These are phyloP conservation scores for Spatholobus suberectus DNA, from an alignment of 306 rosid genomes.

Conservation along the genomic window DNA sequence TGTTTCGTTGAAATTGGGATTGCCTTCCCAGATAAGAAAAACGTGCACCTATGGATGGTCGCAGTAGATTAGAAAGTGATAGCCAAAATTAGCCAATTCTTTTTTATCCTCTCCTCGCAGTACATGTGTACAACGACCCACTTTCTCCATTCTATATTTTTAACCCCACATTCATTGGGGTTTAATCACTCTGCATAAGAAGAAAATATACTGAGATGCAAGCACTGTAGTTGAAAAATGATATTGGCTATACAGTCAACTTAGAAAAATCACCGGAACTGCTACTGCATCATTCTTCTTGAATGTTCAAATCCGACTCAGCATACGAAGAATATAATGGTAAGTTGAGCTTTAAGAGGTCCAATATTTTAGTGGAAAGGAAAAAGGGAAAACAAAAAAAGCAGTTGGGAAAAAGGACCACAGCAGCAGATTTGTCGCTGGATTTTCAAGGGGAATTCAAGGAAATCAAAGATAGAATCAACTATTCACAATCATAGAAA, in stretches of 20 bases:
- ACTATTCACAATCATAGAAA: background rate
- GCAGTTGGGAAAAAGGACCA: background rate
- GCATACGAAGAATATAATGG: background rate
- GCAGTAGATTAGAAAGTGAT: slow-evolving; percentile 38
- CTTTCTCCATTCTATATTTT: background rate
- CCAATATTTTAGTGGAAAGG: slow-evolving; percentile 14
- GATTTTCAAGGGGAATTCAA: background rate
- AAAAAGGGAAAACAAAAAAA: slow-evolving; percentile 8
- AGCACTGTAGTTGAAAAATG: background rate
- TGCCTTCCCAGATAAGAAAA: slow-evolving; percentile 47
- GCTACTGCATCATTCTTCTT: background rate
- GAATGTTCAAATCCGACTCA: slow-evolving; percentile 17
- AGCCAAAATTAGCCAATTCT: background rate
- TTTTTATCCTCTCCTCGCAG: background rate
- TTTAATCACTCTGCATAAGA: background rate
- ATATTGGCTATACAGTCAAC: background rate
- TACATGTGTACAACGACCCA: background rate
- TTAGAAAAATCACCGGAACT: background rate
- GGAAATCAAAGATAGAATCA: background rate
- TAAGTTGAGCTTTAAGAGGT: background rate
- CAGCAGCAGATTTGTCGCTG: background rate
- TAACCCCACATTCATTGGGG: background rate
- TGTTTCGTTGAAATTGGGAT: background rate
- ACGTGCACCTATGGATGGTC: background rate
- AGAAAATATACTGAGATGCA: background rate